Percentiles rank a stretch among this genome's conserved stretches.
These are phyloP conservation scores for Aureobasidium pullulans DNA, from an alignment of 2,329 filamentous ascomycete genomes.

Conservation along the genomic window DNA sequence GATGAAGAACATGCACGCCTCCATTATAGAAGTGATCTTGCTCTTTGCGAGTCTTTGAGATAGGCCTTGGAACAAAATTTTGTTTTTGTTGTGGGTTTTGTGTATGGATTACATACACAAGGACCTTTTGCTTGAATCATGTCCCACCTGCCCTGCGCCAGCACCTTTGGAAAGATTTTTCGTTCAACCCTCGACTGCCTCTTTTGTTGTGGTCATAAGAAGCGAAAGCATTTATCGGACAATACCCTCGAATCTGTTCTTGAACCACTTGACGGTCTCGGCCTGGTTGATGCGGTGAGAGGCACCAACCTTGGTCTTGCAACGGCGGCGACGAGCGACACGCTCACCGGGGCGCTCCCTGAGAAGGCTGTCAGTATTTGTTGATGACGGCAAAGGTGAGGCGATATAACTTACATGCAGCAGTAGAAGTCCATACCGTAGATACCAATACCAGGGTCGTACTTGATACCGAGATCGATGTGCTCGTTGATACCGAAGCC, in stretches of 20 bases:
- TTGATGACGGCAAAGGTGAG: neutral
- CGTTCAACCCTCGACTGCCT: conserved; percentile 6
- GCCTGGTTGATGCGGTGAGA: conserved; percentile 87
- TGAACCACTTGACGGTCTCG: conserved; percentile 98
- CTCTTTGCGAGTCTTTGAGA: conserved; percentile 25
- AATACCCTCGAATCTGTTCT: conserved; percentile 94
- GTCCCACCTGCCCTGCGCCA: conserved; percentile 14
- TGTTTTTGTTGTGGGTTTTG: conserved; percentile 20
- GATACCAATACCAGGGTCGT: conserved; percentile 96
- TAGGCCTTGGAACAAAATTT: conserved; percentile 24
- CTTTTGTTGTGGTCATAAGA: neutral
- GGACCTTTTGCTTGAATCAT: conserved; percentile 18
- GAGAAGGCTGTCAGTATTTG: conserved; percentile 26
- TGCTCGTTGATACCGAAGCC: conserved; percentile 99
- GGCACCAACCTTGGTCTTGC: conserved; percentile 77
- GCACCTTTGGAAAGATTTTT: neutral
- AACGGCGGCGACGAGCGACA: conserved; percentile 88
- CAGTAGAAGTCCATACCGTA: conserved; percentile 99
- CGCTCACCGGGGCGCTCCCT: conserved; percentile 96
- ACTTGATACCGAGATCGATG: conserved; percentile 99
- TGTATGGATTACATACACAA: conserved; percentile 20
- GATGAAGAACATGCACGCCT: conserved; percentile 14
- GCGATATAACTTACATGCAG: conserved; percentile 69
- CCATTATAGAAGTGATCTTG: conserved; percentile 18
- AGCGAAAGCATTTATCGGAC: conserved; percentile 68